Evolutionary conservation across 2,329 filamentous ascomycete genomes (phyloP), one percentile per base, ranked within the genome.

Genomic region (Stemphylium beticola): DNA sequence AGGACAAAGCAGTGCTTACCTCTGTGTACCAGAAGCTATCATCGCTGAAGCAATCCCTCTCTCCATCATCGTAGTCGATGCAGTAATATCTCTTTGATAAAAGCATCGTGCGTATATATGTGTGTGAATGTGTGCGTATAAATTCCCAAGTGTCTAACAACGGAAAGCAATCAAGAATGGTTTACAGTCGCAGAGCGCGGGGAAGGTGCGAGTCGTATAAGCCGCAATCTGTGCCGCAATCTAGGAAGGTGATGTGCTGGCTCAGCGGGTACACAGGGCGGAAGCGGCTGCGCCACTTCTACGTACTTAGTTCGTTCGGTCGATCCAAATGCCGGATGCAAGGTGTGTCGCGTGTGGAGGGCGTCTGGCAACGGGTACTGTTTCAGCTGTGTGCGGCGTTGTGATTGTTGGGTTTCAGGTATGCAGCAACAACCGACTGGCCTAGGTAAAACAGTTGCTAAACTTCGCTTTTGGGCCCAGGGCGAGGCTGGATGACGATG

Each of bases 11-110:
- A 18, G 45, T 9, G 60, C 65, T 29, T 64, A 74, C 72, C 33
- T 69, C 60, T 8, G 62, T 61, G 42, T 73, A 73, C 72, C 72
- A 74, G 20, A 73, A 74, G 4, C 72, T 63, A 29, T 67, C 64
- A 7, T 73, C 64, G 1, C 64, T 57, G 37, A 64, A 68, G 55
- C 72, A 74, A 45, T 69, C 60, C 31, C 67, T 47, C 1, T 52
- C 53, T 20, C 71, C 68, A 40, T 69, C 60, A 8, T 55, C 52
- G 43, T 68, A 66, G 48, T 65, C 60, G 11, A 67, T 42, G 41
- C 69, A 73, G 38, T 68, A 65, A 44, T 69, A 66, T 57, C 69
- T 59, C 64, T 67, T 73, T 24, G 42, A 45, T 37, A 71, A 42
- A 33, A 52, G 57, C 70, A 74, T 72, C 31, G 49, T 50, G 17